Evolutionary conservation across 208 protist genomes (phyloP), one percentile per base, ranked within the genome.

Genomic region (Novymonas esmeraldas): DNA sequence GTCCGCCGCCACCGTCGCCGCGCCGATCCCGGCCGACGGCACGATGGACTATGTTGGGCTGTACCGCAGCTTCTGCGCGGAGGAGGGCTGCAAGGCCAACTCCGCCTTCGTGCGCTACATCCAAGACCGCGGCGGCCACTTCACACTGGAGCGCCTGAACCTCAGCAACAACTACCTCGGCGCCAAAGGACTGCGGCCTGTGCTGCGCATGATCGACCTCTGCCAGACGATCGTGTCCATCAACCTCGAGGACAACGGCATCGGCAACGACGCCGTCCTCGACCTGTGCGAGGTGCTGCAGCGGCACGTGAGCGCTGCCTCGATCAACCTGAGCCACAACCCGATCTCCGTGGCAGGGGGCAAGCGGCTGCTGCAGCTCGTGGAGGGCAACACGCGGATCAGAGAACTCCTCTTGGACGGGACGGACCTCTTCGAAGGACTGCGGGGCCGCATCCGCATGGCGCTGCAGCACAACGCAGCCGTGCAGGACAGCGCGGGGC

Each of bases 131-230:
- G 63, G 58, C 24, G 64, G 59, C 13, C 55, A 79, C 50, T 60
- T 73, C 54, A 62, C 50, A 22, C 52, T 79, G 4, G 69, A 90
- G 51, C 76, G 78, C 11, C 59, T 96, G 6, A 60, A 75, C 26
- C 75, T 97, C 6, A 51, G 74, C 16, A 78, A 79, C 67, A 96
- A 96, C 79, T 97, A 97, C 50, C 74, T 97, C n/a, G 93, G 93
- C 20, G 73, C 91, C 6, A 92, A 91, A 7, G 93, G 93, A 7
- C 76, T 96, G 22, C 76, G 82, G 0, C 91, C 93, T 1, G 85
- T 97, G 31, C 61, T 96, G 45, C 81, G 81, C 24, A 85, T 97
- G 41, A 84, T 97, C n/a, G 77, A 79, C 20, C 58, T 84, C 64
- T 94, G 85, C 58, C 84, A 94, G 69, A 93, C 90, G 3, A 72